Conservation (phyloP, 2,329 filamentous ascomycete genomes). For the Calonectria fujianensis region DNA sequence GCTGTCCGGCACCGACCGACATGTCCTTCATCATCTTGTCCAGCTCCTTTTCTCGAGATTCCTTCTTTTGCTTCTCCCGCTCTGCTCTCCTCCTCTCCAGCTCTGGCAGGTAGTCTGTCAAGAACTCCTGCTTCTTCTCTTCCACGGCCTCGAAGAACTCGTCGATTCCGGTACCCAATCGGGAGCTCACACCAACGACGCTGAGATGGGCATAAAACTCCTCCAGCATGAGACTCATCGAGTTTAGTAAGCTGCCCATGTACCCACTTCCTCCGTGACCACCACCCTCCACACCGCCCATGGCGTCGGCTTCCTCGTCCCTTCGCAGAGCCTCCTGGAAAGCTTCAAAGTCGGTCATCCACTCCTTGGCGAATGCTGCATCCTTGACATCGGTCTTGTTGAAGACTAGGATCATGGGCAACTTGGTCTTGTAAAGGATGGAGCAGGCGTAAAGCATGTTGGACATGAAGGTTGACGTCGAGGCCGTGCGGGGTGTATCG, state of each 20-base stretch:
- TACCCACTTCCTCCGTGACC: conserved; percentile 89
- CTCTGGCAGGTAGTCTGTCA: conserved; percentile 93
- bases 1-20: conserved; percentile 66
- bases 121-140: conserved; percentile 91
- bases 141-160: conserved; percentile 95
- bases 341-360: conserved; percentile 99
- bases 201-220: conserved; percentile 97
- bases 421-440: conserved; percentile 98
- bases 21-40: conserved; percentile 97
- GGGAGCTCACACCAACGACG: conserved; percentile 94
- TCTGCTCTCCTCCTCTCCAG: conserved; percentile 85
- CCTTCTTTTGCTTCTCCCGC: conserved; percentile 84
- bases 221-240: conserved; percentile 97
- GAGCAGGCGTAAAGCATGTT: conserved; percentile 99
- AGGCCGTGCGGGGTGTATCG: conserved; percentile 94
- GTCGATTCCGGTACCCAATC: conserved; percentile 92
- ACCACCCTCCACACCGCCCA: conserved; percentile 82
- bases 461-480: conserved; percentile 98
- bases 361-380: conserved; percentile 93
- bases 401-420: conserved; percentile 99
- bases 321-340: conserved; percentile 90
- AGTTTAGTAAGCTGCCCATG: conserved; percentile 96
- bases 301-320: conserved; percentile 86
- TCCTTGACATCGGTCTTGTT: conserved; percentile 99
- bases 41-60: conserved; percentile 85